These are phyloP conservation scores for Leishmania martiniquensis DNA, from an alignment of 208 protist species.

Conservation along the genomic window DNA sequence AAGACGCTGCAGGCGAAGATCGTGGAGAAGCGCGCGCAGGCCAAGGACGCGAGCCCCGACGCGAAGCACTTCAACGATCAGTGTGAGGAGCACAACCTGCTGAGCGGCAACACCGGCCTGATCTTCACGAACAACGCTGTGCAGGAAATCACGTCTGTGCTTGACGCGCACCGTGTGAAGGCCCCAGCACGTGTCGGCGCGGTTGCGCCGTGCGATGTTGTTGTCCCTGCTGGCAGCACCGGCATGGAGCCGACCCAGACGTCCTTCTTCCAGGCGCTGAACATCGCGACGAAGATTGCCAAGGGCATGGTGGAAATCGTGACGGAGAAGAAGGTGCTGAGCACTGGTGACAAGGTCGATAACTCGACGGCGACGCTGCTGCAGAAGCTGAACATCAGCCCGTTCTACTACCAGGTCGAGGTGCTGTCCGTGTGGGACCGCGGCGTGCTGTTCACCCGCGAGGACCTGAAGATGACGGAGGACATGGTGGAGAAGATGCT, in stretches of 20 bases:
- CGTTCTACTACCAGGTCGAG: constrained; percentile 98
- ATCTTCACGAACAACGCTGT: constrained; percentile 98
- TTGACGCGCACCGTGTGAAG: constrained; percentile 92
- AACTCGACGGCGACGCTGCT: constrained; percentile 98
- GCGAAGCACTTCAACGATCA: constrained; percentile 66
- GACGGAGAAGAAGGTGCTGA: constrained; percentile 96
- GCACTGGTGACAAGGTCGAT: constrained; percentile 96
- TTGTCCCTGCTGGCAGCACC: constrained; percentile 96
- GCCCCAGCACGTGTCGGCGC: constrained; percentile 97
- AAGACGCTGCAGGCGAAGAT: constrained; percentile 98
- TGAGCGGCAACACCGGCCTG: constrained; percentile 97
- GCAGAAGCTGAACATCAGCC: constrained; percentile 98
- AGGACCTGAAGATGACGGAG: constrained; percentile 96
- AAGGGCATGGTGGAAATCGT: constrained; percentile 99
- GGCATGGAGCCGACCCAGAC: constrained; percentile 98
- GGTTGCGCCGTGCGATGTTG: constrained; percentile 97
- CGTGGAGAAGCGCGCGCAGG: constrained; percentile 78
- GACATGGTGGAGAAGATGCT: constrained; percentile 91
- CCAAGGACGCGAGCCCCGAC: constrained; percentile 43
- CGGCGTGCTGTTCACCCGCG: constrained; percentile 94
- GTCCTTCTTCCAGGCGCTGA: constrained; percentile 99
- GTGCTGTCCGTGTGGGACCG: constrained; percentile 95
- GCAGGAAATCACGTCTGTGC: constrained; percentile 74
- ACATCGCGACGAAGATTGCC: constrained; percentile 99
- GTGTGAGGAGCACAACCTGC: constrained; percentile 60